These are phyloP conservation scores for Brassica cretica DNA, from an alignment of 345 rosid genomes.

Conservation along the genomic window DNA sequence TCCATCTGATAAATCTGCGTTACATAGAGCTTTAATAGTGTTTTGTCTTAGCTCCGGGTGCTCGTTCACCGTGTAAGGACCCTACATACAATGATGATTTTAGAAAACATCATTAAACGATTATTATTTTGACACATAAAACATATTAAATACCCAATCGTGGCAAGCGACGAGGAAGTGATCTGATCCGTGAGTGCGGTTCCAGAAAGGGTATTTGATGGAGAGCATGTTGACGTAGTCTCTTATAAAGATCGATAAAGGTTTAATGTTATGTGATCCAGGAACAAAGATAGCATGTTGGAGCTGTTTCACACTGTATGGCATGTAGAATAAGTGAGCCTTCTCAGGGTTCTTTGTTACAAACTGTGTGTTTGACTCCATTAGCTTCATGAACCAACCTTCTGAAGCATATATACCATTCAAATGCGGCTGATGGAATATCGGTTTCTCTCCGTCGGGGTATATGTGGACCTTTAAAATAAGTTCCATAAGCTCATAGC, in stretches of 20 bases:
- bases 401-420: slow-evolving; percentile 83
- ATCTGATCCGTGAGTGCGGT: slow-evolving; percentile 83
- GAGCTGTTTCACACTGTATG: slow-evolving; percentile 81
- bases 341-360: slow-evolving; percentile 70
- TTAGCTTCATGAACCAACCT: slow-evolving; percentile 94
- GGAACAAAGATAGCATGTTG: slow-evolving; percentile 58
- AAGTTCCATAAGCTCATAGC: slow-evolving; percentile 87
- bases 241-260: slow-evolving; percentile 58
- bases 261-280: slow-evolving; percentile 66
- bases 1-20: slow-evolving; percentile 68
- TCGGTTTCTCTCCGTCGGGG: slow-evolving; percentile 46
- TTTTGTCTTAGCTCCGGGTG: slow-evolving; percentile 67
- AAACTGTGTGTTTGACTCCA: slow-evolving; percentile 71
- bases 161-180: slow-evolving; percentile 97
- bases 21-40: slow-evolving; percentile 53
- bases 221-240: slow-evolving; percentile 69
- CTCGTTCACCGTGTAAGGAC: slow-evolving; percentile 72
- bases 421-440: neutral
- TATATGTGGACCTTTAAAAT: slow-evolving; percentile 77
- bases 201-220: slow-evolving; percentile 85
- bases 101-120: neutral
- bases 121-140: neutral
- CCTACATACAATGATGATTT: slow-evolving; percentile 21
- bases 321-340: slow-evolving; percentile 90
- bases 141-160: slow-evolving; percentile 54